A percentile compares a stretch with the other conserved stretches of the same genome.
phyloP scores from a whole-genome alignment of 1,284 basidiomycete species.

The Amylostereum areolatum region DNA sequence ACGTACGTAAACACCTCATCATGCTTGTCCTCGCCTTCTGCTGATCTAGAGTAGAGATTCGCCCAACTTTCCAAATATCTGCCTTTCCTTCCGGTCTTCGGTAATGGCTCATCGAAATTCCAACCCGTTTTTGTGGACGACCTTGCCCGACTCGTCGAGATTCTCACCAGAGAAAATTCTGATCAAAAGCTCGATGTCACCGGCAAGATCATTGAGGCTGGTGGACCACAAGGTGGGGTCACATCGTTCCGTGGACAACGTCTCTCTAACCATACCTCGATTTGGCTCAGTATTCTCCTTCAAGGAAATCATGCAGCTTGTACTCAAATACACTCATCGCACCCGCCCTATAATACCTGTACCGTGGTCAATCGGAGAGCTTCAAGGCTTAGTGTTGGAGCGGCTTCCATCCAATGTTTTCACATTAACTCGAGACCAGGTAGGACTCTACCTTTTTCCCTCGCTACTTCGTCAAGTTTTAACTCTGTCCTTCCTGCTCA shows the following conservation, averaged over 20 bases:
- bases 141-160: conserved; percentile 53
- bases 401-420: conserved; percentile 57
- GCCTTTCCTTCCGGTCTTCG: conserved; percentile 69
- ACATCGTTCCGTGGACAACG: neutral
- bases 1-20: conserved; percentile 31
- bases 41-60: conserved; percentile 41
- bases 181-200: conserved; percentile 33
- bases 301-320: conserved; percentile 55
- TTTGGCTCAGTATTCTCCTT: conserved; percentile 52
- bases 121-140: conserved; percentile 70
- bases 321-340: conserved; percentile 46
- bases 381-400: conserved; percentile 60
- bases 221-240: conserved; percentile 56
- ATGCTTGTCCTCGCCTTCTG: conserved; percentile 5
- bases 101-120: conserved; percentile 57
- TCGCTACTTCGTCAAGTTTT: neutral
- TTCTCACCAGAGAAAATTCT: conserved; percentile 42
- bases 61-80: conserved; percentile 49
- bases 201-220: conserved; percentile 62
- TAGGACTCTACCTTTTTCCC: conserved; percentile 18
- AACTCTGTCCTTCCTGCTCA: neutral
- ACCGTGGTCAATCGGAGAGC: conserved; percentile 52
- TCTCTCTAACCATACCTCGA: neutral
- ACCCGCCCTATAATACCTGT: conserved; percentile 52
- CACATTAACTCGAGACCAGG: conserved; percentile 63